Conservation (phyloP, 2,329 filamentous ascomycete genomes). For the Sporothrix inflata region DNA sequence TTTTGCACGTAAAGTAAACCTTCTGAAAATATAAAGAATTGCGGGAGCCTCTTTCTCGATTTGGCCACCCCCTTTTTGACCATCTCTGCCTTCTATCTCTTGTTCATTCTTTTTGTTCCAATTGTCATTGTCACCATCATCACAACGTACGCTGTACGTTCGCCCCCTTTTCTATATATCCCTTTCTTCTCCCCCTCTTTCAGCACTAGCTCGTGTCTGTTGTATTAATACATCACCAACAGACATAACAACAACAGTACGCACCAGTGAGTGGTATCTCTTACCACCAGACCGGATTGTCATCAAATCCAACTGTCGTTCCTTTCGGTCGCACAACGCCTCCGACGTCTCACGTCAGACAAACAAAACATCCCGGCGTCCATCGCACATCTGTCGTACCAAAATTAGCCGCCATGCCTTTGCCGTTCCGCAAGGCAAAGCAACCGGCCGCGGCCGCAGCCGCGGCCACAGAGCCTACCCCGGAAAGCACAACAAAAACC, state of each 20-base stretch:
- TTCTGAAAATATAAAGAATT: neutral
- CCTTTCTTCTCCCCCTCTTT: neutral
- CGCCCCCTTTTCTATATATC: neutral
- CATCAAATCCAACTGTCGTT: neutral
- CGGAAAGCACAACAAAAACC: neutral
- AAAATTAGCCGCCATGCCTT: neutral
- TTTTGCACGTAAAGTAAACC: neutral
- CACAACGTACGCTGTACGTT: no score
- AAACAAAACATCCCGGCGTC: neutral
- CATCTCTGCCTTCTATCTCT: neutral
- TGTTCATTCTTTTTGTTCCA: neutral
- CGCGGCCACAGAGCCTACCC: neutral
- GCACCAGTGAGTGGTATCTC: neutral
- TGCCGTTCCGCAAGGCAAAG: constrained; percentile 25
- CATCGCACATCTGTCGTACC: neutral
- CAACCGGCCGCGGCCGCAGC: constrained; percentile 27
- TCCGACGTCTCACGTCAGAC: neutral
- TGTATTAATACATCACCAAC: constrained; percentile 2
- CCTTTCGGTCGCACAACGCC: neutral
- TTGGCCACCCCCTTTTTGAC: neutral
- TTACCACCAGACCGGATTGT: neutral
- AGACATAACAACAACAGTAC: neutral
- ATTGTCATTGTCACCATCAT: neutral
- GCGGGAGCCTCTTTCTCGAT: neutral
- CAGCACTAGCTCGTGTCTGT: neutral